Conservation (phyloP, 371 early-diverging fungal species). For the Apophysomyces variabilis region DNA sequence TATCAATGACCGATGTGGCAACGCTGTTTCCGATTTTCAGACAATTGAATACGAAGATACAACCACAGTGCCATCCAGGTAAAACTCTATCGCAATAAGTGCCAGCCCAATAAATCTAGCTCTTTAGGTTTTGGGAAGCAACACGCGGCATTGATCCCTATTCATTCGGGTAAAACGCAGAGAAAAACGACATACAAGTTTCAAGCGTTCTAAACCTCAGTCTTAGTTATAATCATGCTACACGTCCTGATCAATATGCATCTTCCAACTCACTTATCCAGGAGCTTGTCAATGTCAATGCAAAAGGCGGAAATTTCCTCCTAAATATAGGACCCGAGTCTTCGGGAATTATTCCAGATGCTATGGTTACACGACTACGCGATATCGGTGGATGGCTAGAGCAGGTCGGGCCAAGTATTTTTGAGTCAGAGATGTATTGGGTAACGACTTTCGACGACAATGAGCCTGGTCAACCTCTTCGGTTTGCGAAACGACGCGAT, state of each 20-base stretch:
- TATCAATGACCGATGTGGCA: conserved; percentile 42
- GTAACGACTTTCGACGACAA: conserved; percentile 18
- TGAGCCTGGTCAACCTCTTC: conserved; percentile 19
- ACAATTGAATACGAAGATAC: conserved; percentile 37
- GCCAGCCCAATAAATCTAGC: background rate
- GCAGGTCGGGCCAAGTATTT: conserved; percentile 18
- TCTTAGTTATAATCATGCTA: conserved; percentile 29
- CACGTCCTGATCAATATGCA: conserved; percentile 32
- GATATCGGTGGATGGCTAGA: conserved; percentile 33
- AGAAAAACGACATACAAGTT: background rate
- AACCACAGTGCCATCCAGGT: conserved; percentile 22
- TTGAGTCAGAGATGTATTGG: conserved; percentile 35
- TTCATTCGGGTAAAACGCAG: conserved; percentile 34
- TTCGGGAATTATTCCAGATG: conserved; percentile 23
- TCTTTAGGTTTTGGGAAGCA: conserved; percentile 42
- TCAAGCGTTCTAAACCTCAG: background rate
- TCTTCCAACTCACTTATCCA: conserved; percentile 22
- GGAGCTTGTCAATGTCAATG: conserved; percentile 28
- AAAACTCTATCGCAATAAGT: background rate
- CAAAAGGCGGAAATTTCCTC: conserved; percentile 42
- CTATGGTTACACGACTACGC: conserved; percentile 20
- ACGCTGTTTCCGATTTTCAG: conserved; percentile 38
- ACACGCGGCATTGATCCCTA: conserved; percentile 47
- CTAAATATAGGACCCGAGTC: conserved; percentile 38
- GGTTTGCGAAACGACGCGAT: conserved; percentile 25